These are phyloP conservation scores for Xylaria sp. DNA, from an alignment of 2,329 filamentous ascomycete species.

Conservation along the genomic window DNA sequence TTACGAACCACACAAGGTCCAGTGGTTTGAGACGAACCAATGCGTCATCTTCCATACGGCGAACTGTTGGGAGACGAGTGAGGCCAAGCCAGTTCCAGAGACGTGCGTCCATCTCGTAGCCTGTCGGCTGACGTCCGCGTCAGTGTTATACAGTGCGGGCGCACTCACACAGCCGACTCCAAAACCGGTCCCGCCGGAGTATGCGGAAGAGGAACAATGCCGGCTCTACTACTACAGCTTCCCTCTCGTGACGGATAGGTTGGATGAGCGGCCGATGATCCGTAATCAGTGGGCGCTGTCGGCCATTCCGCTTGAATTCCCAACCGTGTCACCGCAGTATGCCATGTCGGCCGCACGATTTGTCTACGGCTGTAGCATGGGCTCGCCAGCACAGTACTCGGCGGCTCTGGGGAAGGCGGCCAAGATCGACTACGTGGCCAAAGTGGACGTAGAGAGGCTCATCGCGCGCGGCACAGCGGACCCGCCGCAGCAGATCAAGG, in stretches of 20 bases:
- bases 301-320: conserved; percentile 75
- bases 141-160: conserved; percentile 72
- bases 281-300: conserved; percentile 72
- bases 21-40: conserved; percentile 75
- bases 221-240: conserved; percentile 77
- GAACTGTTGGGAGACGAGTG: conserved; percentile 72
- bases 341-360: conserved; percentile 70
- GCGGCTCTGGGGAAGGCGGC: conserved; percentile 71
- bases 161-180: conserved; percentile 67
- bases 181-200: conserved; percentile 51
- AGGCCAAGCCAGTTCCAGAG: conserved; percentile 43
- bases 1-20: conserved; percentile 64
- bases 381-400: conserved; percentile 64
- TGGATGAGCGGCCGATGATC: conserved; percentile 54
- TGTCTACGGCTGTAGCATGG: conserved; percentile 75
- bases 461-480: conserved; percentile 63
- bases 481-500: conserved; percentile 62
- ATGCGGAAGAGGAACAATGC: conserved; percentile 72
- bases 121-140: conserved; percentile 74
- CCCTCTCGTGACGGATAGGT: conserved; percentile 52
- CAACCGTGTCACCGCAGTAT: conserved; percentile 64
- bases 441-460: conserved; percentile 66
- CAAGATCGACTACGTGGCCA: conserved; percentile 74
- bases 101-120: conserved; percentile 71
- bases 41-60: conserved; percentile 80